These are phyloP conservation scores for Zangia roseola DNA, from an alignment of 768 basidiomycete species.

Conservation along the genomic window DNA sequence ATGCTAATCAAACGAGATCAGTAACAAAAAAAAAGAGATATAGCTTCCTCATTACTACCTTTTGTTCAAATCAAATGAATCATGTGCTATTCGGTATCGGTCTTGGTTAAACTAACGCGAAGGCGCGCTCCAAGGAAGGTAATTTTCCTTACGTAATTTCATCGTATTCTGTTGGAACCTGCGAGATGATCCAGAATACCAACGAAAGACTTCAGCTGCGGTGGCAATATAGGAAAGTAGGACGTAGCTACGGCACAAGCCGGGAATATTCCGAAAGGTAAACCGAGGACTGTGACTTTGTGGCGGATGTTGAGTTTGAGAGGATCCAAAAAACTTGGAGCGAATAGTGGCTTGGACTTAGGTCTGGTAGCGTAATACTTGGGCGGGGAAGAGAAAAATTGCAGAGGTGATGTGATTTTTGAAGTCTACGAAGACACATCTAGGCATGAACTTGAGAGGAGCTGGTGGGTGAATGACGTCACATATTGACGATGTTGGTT, in stretches of 20 bases:
- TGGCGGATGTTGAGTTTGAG: constrained; percentile 36
- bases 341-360: constrained; percentile 32
- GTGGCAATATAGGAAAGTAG: constrained; percentile 40
- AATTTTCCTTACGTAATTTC: constrained; percentile 13
- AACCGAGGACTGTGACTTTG: constrained; percentile 43
- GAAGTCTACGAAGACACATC: constrained; percentile 44
- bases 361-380: constrained; percentile 52
- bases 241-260: constrained; percentile 53
- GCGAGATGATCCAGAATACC: constrained; percentile 52
- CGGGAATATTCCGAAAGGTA: constrained; percentile 57
- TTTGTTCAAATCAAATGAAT: constrained; percentile 18
- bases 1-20: constrained; percentile 8
- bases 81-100: constrained; percentile 27
- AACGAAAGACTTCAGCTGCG: constrained; percentile 49
- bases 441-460: constrained; percentile 49
- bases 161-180: constrained; percentile 36
- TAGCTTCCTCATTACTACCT: constrained; percentile 9
- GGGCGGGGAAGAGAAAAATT: constrained; percentile 47
- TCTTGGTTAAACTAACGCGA: constrained; percentile 34
- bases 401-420: constrained; percentile 51
- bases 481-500: constrained; percentile 22
- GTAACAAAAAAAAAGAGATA: neutral
- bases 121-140: constrained; percentile 47
- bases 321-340: constrained; percentile 27
- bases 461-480: constrained; percentile 42